These are phyloP conservation scores for Gelatoporia subvermispora DNA, from an alignment of 768 basidiomycete species.

Conservation along the genomic window DNA sequence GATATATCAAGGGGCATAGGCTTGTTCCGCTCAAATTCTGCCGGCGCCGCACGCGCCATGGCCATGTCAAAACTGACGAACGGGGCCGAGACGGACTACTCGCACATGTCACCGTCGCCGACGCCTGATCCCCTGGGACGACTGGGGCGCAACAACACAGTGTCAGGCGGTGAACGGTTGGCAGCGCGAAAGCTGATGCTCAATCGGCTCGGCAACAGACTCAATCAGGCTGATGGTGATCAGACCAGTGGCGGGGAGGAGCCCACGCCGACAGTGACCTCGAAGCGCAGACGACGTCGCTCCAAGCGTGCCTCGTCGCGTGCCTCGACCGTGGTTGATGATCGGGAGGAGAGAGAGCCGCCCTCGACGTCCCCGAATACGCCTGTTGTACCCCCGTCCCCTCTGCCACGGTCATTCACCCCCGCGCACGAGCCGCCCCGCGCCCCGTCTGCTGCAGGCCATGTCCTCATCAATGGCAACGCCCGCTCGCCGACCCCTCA, in stretches of 20 bases:
- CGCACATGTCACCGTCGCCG: conserved; percentile 42
- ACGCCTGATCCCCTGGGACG: conserved; percentile 44
- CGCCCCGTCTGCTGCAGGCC: conserved; percentile 12
- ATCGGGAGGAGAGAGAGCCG: conserved; percentile 34
- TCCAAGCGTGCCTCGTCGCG: conserved; percentile 37
- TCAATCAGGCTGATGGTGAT: conserved; percentile 60
- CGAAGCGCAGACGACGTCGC: conserved; percentile 54
- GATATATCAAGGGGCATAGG: conserved; percentile 60
- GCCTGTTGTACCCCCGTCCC: conserved; percentile 50
- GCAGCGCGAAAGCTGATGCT: conserved; percentile 69
- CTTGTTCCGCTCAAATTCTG: conserved; percentile 87
- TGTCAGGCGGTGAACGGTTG: conserved; percentile 74
- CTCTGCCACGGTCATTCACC: conserved; percentile 34
- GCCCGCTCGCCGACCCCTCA: conserved; percentile 4
- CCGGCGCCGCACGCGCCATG: conserved; percentile 61
- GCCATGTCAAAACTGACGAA: conserved; percentile 87
- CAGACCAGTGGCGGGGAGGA: conserved; percentile 33
- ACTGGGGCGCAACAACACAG: conserved; percentile 67
- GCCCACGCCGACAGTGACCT: conserved; percentile 33
- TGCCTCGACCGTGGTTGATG: conserved; percentile 43
- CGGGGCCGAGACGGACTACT: conserved; percentile 59
- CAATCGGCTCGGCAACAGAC: conserved; percentile 51
- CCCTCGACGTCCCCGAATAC: conserved; percentile 48
- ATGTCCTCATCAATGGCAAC: conserved; percentile 6
- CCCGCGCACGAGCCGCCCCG: conserved; percentile 19